phyloP scores from a whole-genome alignment of 2,329 filamentous ascomycete species.

The Calonectria henricotiae region DNA sequence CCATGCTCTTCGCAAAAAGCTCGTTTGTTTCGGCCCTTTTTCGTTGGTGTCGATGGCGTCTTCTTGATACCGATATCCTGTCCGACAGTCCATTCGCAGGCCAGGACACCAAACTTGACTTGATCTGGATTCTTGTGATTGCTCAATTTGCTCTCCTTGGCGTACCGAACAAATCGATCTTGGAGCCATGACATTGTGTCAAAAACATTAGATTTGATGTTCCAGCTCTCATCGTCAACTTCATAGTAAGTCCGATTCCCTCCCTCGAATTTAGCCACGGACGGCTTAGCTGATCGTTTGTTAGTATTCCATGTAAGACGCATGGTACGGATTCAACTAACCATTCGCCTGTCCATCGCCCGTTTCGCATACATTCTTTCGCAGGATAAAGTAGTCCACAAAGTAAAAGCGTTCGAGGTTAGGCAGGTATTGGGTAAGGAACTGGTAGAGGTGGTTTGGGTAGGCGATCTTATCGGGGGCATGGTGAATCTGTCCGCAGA shows the following conservation, averaged over 20 bases:
- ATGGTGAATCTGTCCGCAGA: conserved; percentile 57
- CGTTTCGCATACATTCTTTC: conserved; percentile 42
- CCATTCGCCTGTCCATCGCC: conserved; percentile 17
- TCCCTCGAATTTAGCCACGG: conserved; percentile 41
- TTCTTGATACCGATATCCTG: conserved; percentile 41
- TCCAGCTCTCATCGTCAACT: conserved; percentile 56
- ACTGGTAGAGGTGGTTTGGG: conserved; percentile 63
- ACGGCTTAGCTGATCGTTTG: conserved; percentile 26
- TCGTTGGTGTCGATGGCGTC: conserved; percentile 36
- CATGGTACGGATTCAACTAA: conserved; percentile 24
- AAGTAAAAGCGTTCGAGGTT: conserved; percentile 64
- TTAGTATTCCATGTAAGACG: conserved; percentile 32
- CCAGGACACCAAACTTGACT: conserved; percentile 62
- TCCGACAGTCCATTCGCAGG: conserved; percentile 60
- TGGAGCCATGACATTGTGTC: conserved; percentile 61
- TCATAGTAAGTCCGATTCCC: conserved; percentile 56
- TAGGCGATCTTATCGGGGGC: conserved; percentile 51
- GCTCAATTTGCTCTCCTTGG: conserved; percentile 55
- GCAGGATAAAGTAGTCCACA: conserved; percentile 62
- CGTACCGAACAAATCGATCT: conserved; percentile 58
- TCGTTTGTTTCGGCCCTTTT: conserved; percentile 53
- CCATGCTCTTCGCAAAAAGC: conserved; percentile 48
- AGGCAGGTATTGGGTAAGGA: conserved; percentile 61
- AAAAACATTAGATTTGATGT: conserved; percentile 57
- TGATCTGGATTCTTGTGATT: conserved; percentile 55